These are phyloP conservation scores for Ophiostoma sp. DNA, from an alignment of 2,329 filamentous ascomycete species.

Conservation along the genomic window DNA sequence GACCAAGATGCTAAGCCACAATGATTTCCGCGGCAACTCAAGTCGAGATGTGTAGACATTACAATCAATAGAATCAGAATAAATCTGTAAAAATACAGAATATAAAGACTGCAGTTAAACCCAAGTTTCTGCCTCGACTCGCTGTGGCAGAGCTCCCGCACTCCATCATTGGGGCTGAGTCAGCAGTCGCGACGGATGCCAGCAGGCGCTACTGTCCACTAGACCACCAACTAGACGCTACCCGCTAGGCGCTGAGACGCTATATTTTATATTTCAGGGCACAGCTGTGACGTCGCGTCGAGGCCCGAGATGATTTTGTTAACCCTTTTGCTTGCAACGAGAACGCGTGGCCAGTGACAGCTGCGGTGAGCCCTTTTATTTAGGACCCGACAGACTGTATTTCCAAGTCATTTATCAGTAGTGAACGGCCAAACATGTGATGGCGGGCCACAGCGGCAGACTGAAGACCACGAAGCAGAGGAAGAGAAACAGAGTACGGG, in stretches of 20 bases:
- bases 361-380: neutral
- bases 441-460: neutral
- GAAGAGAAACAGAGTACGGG: neutral
- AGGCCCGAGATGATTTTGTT: neutral
- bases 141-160: neutral
- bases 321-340: too few relatives aligned
- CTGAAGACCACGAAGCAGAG: neutral
- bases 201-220: neutral
- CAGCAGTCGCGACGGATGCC: neutral
- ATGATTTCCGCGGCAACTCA: neutral
- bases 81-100: neutral
- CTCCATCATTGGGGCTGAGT: neutral
- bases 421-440: neutral
- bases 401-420: neutral
- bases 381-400: neutral
- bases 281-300: neutral
- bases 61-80: neutral
- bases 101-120: neutral
- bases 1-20: neutral
- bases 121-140: neutral
- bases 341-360: neutral
- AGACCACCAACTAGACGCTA: neutral
- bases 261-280: neutral
- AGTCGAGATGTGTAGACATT: neutral
- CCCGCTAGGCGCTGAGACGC: too few relatives aligned